Evolutionary conservation across 768 basidiomycete genomes (phyloP).

Genomic region (Boletus barrowsii): DNA sequence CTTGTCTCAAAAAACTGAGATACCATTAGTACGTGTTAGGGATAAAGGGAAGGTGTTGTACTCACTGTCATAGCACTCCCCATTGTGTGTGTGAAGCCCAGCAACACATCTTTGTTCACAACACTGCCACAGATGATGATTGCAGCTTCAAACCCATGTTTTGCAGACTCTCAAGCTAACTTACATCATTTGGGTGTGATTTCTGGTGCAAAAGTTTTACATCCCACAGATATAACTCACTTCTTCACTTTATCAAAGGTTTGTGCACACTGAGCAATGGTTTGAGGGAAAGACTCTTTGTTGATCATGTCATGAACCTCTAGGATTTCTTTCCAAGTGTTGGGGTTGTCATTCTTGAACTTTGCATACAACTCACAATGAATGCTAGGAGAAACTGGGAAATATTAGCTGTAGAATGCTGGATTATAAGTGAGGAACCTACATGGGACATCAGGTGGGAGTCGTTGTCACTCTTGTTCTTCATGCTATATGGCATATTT

Average conservation of each 20-base stretch:
- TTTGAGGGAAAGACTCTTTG: background rate
- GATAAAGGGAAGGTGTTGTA: background rate
- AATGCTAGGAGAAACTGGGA: background rate
- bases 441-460: background rate
- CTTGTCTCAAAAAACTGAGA: conserved; percentile 2
- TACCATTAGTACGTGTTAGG: background rate
- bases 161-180: background rate
- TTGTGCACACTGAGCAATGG: background rate
- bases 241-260: background rate
- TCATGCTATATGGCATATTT: background rate
- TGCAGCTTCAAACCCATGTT: background rate
- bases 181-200: background rate
- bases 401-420: no score
- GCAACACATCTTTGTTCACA: background rate
- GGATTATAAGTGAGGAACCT: background rate
- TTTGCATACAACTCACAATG: background rate
- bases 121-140: conserved; percentile 2
- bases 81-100: background rate
- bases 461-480: background rate
- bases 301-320: background rate
- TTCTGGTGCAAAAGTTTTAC: background rate
- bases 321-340: conserved; percentile 6
- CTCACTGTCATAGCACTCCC: background rate
- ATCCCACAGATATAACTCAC: background rate
- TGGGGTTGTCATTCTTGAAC: conserved; percentile 5